phyloP scores from a whole-genome alignment of 2,329 filamentous ascomycete genomes.

The Plenodomus biglobosus region DNA sequence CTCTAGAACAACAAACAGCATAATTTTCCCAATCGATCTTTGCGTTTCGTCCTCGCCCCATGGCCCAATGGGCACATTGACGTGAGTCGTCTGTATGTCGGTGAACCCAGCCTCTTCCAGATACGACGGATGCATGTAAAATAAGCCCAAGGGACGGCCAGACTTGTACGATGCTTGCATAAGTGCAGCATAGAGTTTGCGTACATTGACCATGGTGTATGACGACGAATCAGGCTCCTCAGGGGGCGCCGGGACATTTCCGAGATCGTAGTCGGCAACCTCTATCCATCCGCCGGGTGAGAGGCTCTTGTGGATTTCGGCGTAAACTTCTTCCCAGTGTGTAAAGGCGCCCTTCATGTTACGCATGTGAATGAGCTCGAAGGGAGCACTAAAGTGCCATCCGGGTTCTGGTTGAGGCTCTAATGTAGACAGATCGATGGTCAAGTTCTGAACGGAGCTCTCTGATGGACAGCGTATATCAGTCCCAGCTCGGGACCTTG shows the following conservation, averaged over 20 bases:
- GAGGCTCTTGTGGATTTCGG: slow-evolving; percentile 50
- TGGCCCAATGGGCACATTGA: slow-evolving; percentile 41
- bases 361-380: slow-evolving; percentile 54
- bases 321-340: slow-evolving; percentile 51
- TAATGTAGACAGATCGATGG: slow-evolving; percentile 27
- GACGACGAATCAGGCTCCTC: slow-evolving; percentile 2
- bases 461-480: slow-evolving; percentile 11
- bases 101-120: slow-evolving; percentile 50
- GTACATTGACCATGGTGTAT: slow-evolving; percentile 29
- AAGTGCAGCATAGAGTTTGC: slow-evolving; percentile 30
- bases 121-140: slow-evolving; percentile 46
- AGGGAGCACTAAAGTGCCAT: slow-evolving; percentile 54
- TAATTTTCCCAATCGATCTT: slow-evolving; percentile 37
- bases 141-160: slow-evolving; percentile 46
- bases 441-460: slow-evolving; percentile 22
- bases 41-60: slow-evolving; percentile 38
- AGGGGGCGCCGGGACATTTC: slow-evolving; percentile 18
- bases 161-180: slow-evolving; percentile 45
- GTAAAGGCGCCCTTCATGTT: slow-evolving; percentile 52
- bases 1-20: slow-evolving; percentile 40
- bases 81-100: slow-evolving; percentile 45
- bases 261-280: slow-evolving; percentile 46
- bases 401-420: slow-evolving; percentile 28
- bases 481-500: slow-evolving; percentile 4
- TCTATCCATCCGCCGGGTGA: slow-evolving; percentile 52